Conservation (phyloP, 805 yeast species). For the Hanseniaspora singularis region DNA sequence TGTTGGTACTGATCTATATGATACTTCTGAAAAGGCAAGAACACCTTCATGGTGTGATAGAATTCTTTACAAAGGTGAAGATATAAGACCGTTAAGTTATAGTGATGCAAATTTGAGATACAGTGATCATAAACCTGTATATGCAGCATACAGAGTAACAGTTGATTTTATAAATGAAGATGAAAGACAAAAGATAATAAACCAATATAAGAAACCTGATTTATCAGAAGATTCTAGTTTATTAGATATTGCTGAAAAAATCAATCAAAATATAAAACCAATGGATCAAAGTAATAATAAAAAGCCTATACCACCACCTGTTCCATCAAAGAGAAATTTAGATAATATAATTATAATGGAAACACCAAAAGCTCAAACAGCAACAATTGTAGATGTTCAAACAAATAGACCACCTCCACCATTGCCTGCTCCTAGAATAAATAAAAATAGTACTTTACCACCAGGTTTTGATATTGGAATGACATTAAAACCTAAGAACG, state of each 20-base stretch:
- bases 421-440: constrained; percentile 16
- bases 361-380: constrained; percentile 1
- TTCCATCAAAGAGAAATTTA: constrained; percentile 18
- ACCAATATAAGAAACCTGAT: constrained; percentile 43
- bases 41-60: constrained; percentile 97
- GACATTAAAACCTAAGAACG: constrained; percentile 13
- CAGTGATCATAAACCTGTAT: constrained; percentile 92
- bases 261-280: too few species aligned
- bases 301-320: constrained; percentile 16
- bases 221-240: constrained; percentile 15
- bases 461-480: constrained; percentile 16
- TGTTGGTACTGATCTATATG: constrained; percentile 67
- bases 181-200: constrained; percentile 42
- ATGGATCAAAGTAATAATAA: not conserved
- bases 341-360: not conserved
- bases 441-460: constrained; percentile 9
- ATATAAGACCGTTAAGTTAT: constrained; percentile 54
- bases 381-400: not conserved
- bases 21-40: constrained; percentile 81
- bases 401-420: constrained; percentile 18
- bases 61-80: constrained; percentile 51
- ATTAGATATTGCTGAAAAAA: constrained; percentile 16
- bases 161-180: constrained; percentile 61
- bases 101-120: constrained; percentile 49
- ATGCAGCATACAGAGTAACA: constrained; percentile 55